These are phyloP conservation scores for Athelia psychrophila DNA, from an alignment of 1,284 basidiomycete genomes.

Conservation along the genomic window DNA sequence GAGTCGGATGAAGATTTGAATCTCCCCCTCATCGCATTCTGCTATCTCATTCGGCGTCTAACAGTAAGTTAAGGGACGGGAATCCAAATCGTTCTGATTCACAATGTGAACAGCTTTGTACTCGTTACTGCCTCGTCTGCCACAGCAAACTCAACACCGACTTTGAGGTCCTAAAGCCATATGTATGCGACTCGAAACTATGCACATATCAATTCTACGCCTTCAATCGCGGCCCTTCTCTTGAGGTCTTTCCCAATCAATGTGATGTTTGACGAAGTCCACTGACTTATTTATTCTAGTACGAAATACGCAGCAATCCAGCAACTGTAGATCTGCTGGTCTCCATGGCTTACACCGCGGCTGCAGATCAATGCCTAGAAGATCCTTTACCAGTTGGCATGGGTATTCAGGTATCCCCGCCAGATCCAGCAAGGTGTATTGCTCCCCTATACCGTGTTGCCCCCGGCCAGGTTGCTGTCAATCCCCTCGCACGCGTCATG, in stretches of 20 bases:
- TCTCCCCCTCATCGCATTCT: slow-evolving; percentile 53
- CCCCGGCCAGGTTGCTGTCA: not conserved
- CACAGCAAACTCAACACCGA: slow-evolving; percentile 50
- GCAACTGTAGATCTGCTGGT: slow-evolving; percentile 58
- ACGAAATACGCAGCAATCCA: slow-evolving; percentile 60
- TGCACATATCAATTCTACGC: slow-evolving; percentile 65
- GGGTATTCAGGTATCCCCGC: slow-evolving; percentile 46
- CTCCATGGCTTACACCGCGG: slow-evolving; percentile 55
- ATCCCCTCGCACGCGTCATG: not conserved
- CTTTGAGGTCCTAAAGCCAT: slow-evolving; percentile 61
- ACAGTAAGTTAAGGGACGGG: slow-evolving; percentile 33
- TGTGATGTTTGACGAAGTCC: not conserved
- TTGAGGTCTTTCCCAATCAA: slow-evolving; percentile 43
- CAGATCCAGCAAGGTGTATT: slow-evolving; percentile 12
- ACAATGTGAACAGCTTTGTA: slow-evolving; percentile 45
- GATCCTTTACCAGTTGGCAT: slow-evolving; percentile 58
- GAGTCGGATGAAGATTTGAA: slow-evolving; percentile 38
- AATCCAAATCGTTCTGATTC: not conserved
- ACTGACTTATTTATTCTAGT: slow-evolving; percentile 31
- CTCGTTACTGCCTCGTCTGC: slow-evolving; percentile 61
- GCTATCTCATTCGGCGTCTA: slow-evolving; percentile 56
- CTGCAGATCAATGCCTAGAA: slow-evolving; percentile 44
- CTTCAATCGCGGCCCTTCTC: slow-evolving; percentile 56
- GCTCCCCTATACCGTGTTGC: slow-evolving; percentile 4
- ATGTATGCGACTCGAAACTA: slow-evolving; percentile 57